A percentile compares a stretch with the other conserved stretches of the same genome.
These are phyloP conservation scores for Penicillium oxalicum DNA, from an alignment of 2,329 filamentous ascomycete species.

Conservation along the genomic window DNA sequence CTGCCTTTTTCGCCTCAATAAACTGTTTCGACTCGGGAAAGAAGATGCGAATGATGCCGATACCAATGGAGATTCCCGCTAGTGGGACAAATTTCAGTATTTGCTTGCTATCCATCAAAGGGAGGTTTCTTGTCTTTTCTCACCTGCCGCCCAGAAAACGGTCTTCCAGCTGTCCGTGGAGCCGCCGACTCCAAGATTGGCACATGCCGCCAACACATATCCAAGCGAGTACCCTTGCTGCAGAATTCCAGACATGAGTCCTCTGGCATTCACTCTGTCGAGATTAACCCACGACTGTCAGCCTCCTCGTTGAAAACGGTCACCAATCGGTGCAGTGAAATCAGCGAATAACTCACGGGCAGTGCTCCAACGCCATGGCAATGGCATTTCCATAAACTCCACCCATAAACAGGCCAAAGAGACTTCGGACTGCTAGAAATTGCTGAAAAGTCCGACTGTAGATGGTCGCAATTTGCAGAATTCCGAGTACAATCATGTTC, in stretches of 20 bases:
- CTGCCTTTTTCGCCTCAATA: conserved; percentile 59
- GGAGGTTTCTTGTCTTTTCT: conserved; percentile 19
- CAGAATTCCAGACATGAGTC: conserved; percentile 74
- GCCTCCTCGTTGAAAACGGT: too few relatives aligned
- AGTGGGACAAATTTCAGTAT: conserved; percentile 1
- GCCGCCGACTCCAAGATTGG: conserved; percentile 66
- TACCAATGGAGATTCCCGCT: conserved; percentile 38
- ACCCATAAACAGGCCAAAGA: conserved; percentile 76
- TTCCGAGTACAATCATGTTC: conserved; percentile 68
- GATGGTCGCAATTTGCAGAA: conserved; percentile 71
- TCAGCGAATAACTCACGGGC: conserved; percentile 40
- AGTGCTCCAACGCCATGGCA: conserved; percentile 71
- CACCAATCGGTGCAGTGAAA: too few relatives aligned
- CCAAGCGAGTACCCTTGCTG: conserved; percentile 78
- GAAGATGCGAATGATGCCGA: conserved; percentile 60
- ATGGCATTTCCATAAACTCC: conserved; percentile 75
- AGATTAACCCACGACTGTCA: background rate
- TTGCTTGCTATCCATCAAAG: too few relatives aligned
- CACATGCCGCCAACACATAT: conserved; percentile 67
- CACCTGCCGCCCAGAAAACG: conserved; percentile 62
- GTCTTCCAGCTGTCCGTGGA: conserved; percentile 58
- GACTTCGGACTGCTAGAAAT: conserved; percentile 66
- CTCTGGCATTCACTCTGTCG: conserved; percentile 55
- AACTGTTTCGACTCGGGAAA: conserved; percentile 75
- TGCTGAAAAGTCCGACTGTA: conserved; percentile 66